These are phyloP conservation scores for Solanum virginianum DNA, from an alignment of 257 asterid genomes.

Conservation along the genomic window DNA sequence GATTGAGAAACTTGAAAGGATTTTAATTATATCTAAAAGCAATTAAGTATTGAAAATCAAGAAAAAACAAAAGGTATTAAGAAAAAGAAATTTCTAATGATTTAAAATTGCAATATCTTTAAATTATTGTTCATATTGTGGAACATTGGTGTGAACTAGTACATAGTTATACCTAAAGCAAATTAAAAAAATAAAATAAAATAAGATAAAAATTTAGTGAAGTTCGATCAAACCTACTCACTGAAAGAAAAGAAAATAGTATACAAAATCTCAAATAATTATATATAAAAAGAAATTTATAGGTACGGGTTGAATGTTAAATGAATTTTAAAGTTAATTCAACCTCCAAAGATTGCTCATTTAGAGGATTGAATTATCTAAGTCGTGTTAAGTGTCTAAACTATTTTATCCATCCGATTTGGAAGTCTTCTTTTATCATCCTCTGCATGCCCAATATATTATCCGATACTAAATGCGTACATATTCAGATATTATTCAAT, in stretches of 20 bases:
- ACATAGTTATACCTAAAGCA: too few species aligned
- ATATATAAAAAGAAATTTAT: too few species aligned
- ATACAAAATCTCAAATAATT: too few species aligned
- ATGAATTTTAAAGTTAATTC: not conserved
- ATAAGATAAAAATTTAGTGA: too few species aligned
- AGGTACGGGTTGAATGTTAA: too few species aligned
- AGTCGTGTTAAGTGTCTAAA: too few species aligned
- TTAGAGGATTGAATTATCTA: rapidly evolving
- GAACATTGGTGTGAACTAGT: too few species aligned
- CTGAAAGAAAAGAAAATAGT: too few species aligned
- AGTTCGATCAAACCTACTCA: not conserved
- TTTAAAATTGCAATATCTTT: too few species aligned
- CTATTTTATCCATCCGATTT: not conserved
- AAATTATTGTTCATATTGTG: too few species aligned
- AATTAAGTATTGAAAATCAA: not conserved
- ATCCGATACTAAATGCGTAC: not conserved
- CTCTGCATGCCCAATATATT: not conserved
- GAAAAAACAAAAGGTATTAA: too few species aligned
- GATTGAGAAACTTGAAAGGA: not conserved
- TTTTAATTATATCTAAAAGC: not conserved
- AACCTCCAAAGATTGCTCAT: not conserved
- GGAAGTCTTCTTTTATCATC: not conserved
- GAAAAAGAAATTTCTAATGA: not conserved
- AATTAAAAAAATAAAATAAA: too few species aligned
- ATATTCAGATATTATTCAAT: rapidly evolving